Conservation (phyloP, 2,329 filamentous ascomycete species). For the Exophiala sp. region DNA sequence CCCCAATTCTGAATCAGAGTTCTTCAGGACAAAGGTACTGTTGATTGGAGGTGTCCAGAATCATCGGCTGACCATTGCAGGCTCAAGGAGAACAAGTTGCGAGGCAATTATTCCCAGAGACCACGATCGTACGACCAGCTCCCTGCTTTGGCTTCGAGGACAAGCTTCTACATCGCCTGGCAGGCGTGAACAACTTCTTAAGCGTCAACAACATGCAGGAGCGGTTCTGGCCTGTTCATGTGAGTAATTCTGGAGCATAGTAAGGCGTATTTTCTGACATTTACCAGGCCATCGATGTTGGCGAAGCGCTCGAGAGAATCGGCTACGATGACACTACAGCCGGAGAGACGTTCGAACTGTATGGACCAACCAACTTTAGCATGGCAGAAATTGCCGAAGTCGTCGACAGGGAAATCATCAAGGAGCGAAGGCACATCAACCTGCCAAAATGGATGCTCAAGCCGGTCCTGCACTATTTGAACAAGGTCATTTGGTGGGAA, state of each 20-base stretch:
- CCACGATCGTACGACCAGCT: slow-evolving; percentile 90
- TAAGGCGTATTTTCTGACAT: slow-evolving; percentile 13
- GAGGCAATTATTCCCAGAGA: slow-evolving; percentile 89
- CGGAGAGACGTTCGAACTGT: slow-evolving; percentile 88
- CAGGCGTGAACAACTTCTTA: slow-evolving; percentile 73
- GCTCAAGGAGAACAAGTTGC: slow-evolving; percentile 77
- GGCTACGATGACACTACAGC: slow-evolving; percentile 86
- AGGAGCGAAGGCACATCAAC: slow-evolving; percentile 86
- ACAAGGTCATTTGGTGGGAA: slow-evolving; percentile 86
- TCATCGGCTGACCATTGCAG: slow-evolving; percentile 39
- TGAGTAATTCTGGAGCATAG: slow-evolving; percentile 41
- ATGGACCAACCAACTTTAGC: slow-evolving; percentile 88
- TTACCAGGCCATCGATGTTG: slow-evolving; percentile 79
- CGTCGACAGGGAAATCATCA: slow-evolving; percentile 89
- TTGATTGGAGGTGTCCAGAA: slow-evolving; percentile 14
- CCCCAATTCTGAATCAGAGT: slow-evolving; percentile 76
- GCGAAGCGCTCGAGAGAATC: slow-evolving; percentile 83
- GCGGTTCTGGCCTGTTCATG: slow-evolving; percentile 86
- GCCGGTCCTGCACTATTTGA: slow-evolving; percentile 69
- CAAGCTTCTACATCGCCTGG: slow-evolving; percentile 80
- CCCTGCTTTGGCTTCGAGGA: slow-evolving; percentile 96
- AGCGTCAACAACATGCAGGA: slow-evolving; percentile 93
- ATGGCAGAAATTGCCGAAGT: slow-evolving; percentile 80
- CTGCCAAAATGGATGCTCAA: slow-evolving; percentile 77
- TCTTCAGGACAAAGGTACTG: slow-evolving; percentile 79